phyloP scores from a whole-genome alignment of 139 green algal genomes.

The Zygnema circumcarinatum region DNA sequence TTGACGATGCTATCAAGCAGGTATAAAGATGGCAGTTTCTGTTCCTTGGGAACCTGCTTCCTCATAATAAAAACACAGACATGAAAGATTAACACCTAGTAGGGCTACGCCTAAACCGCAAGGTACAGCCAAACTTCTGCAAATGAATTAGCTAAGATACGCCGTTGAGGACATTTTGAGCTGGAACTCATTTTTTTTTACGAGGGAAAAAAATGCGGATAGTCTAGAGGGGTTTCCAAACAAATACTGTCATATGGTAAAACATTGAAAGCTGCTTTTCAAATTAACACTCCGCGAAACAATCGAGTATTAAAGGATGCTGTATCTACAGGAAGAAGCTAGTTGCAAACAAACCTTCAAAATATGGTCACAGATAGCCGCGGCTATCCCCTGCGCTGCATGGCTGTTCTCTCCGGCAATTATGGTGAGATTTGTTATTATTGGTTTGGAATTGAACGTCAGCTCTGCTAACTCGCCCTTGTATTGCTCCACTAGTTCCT shows the following conservation, averaged over 20 bases:
- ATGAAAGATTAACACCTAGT: too few species aligned
- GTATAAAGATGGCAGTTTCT: conserved; percentile 80
- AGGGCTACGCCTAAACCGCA: too few species aligned
- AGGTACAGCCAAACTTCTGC: too few species aligned
- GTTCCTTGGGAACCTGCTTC: conserved; percentile 39
- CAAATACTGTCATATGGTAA: too few species aligned
- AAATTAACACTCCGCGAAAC: too few species aligned
- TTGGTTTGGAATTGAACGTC: conserved; percentile 63
- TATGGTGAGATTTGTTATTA: conserved; percentile 67
- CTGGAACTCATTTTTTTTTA: too few species aligned
- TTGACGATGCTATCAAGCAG: conserved; percentile 83
- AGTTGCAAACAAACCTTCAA: conserved; percentile 19
- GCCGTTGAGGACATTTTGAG: too few species aligned
- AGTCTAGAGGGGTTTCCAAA: too few species aligned
- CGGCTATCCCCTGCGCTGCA: background rate
- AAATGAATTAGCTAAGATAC: too few species aligned
- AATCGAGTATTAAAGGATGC: too few species aligned
- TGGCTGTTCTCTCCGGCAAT: conserved; percentile 60
- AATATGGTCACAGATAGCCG: conserved; percentile 34
- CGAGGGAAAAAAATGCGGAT: too few species aligned
- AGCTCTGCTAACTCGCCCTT: conserved; percentile 53
- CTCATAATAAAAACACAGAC: background rate
- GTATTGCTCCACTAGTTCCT: conserved; percentile 52
- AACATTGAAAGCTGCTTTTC: too few species aligned
- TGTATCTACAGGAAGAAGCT: background rate